phyloP scores from a whole-genome alignment of 2,329 filamentous ascomycete genomes.

The Ceratocystis destructans region DNA sequence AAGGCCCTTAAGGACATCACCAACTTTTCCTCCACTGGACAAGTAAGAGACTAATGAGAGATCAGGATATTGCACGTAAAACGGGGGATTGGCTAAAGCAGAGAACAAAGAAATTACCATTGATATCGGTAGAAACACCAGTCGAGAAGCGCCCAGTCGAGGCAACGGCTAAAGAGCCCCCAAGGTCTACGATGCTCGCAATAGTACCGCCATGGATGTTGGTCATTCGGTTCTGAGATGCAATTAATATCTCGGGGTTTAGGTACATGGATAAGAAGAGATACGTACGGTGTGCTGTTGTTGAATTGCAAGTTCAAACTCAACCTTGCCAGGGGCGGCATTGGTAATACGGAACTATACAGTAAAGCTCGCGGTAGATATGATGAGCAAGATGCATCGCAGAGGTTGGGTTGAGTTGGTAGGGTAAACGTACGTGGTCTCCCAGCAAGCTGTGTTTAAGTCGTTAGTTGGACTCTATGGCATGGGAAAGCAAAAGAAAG shows the following conservation, averaged over 20 bases:
- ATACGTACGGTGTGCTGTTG: conserved; percentile 58
- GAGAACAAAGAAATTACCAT: conserved; percentile 30
- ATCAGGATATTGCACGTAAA: not conserved
- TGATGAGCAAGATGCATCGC: not conserved
- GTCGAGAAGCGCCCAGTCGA: conserved; percentile 50
- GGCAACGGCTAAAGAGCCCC: conserved; percentile 51
- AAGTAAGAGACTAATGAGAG: conserved; percentile 44
- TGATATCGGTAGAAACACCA: conserved; percentile 52
- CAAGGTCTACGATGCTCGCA: conserved; percentile 58
- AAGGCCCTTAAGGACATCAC: conserved; percentile 41
- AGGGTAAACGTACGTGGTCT: conserved; percentile 27
- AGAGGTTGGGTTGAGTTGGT: not conserved
- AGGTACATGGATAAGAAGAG: not conserved
- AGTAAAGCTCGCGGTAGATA: not conserved
- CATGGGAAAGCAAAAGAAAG: not conserved
- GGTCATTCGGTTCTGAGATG: conserved; percentile 53
- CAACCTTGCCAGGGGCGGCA: conserved; percentile 52
- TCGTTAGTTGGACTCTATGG: not conserved
- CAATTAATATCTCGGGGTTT: not conserved
- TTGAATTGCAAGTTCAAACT: conserved; percentile 62
- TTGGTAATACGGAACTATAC: conserved; percentile 51
- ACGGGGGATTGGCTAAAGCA: not conserved
- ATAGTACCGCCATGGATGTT: conserved; percentile 70
- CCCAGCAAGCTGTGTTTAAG: conserved; percentile 29
- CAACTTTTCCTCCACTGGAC: conserved; percentile 42